Conservation (phyloP, 768 basidiomycete species). For the Nidula microcarpa region DNA sequence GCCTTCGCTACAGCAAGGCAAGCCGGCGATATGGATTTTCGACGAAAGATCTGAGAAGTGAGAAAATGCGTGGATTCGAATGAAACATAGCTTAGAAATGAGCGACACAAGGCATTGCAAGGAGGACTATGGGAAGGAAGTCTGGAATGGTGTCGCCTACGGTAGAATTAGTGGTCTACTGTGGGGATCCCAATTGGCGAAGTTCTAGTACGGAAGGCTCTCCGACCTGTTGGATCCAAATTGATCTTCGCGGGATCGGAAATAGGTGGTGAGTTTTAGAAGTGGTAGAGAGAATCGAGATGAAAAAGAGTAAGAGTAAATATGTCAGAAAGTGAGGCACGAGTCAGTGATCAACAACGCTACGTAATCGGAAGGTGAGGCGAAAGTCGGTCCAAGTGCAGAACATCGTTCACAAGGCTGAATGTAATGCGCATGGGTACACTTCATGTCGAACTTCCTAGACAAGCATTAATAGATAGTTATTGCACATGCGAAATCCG, state of each 20-base stretch:
- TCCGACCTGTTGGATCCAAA: conserved; percentile 3
- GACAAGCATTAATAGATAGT: conserved; percentile 13
- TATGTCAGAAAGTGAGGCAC: conserved; percentile 17
- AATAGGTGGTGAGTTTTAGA: conserved; percentile 21
- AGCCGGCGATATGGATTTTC: conserved; percentile 5
- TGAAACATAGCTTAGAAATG: background rate
- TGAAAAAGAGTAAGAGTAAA: conserved; percentile 4
- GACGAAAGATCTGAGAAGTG: background rate
- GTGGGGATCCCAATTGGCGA: conserved; percentile 8
- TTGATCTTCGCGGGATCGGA: conserved; percentile 31
- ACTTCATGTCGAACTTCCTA: conserved; percentile 18
- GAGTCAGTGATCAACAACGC: conserved; percentile 14
- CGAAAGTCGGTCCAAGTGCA: conserved; percentile 15
- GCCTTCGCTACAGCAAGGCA: background rate
- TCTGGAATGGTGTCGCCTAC: conserved; percentile 14
- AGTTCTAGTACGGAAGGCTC: background rate
- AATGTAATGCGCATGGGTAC: conserved; percentile 21
- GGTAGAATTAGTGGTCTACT: conserved; percentile 24
- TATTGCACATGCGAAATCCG: background rate
- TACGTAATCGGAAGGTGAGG: conserved; percentile 21
- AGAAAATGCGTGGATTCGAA: background rate
- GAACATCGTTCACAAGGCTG: conserved; percentile 21
- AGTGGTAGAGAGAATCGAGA: conserved; percentile 2
- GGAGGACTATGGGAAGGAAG: conserved; percentile 2
- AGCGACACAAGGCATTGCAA: background rate